Conservation (phyloP, 306 rosid species). For the Betula pendula region DNA sequence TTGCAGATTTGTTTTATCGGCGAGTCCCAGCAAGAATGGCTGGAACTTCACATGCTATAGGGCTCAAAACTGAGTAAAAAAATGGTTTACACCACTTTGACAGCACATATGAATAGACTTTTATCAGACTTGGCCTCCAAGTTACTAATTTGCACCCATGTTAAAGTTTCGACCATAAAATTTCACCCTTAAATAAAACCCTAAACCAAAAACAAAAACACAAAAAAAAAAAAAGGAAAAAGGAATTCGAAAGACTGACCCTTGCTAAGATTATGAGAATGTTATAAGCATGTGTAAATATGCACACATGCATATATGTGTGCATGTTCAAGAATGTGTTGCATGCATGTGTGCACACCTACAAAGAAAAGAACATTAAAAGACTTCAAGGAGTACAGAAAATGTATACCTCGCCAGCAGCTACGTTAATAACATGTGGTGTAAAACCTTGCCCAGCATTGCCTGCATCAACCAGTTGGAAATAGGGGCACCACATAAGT, state of each 20-base stretch:
- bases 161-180: not conserved
- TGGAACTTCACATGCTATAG: not conserved
- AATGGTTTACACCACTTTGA: not conserved
- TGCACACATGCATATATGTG: not conserved
- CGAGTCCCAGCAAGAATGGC: not conserved
- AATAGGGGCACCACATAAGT: slow-evolving; percentile 25
- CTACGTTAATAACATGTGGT: slow-evolving; percentile 70
- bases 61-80: not conserved
- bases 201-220: not conserved
- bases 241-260: not conserved
- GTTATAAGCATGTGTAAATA: not conserved
- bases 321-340: not conserved
- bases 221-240: not conserved
- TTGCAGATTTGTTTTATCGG: not conserved
- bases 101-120: not conserved
- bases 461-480: slow-evolving; percentile 57
- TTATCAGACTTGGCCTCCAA: not conserved
- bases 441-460: slow-evolving; percentile 84
- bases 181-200: not conserved
- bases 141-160: not conserved
- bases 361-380: slow-evolving; percentile 6
- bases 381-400: slow-evolving; percentile 16
- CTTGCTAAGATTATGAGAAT: not conserved
- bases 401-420: slow-evolving; percentile 85
- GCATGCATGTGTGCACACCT: slow-evolving; percentile 5